These are phyloP conservation scores for Atkinsonella texensis DNA, from an alignment of 2,329 filamentous ascomycete species.

Conservation along the genomic window DNA sequence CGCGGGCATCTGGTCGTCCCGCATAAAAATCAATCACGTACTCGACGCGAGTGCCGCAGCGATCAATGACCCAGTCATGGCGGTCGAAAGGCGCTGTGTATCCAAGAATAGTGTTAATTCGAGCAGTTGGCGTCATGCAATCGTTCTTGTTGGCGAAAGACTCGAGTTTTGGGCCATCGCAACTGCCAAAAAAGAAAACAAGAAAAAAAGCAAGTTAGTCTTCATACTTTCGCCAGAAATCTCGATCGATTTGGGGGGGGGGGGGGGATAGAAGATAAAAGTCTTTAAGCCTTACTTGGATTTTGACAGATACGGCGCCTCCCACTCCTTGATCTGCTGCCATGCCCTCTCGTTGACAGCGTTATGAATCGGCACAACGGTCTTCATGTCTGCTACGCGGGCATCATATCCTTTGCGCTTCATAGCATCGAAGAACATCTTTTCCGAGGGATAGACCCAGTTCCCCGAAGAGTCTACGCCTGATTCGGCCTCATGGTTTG, in stretches of 20 bases:
- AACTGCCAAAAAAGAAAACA: slow-evolving; percentile 22
- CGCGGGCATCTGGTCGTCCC: slow-evolving; percentile 38
- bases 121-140: slow-evolving; percentile 67
- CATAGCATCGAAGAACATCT: slow-evolving; percentile 98
- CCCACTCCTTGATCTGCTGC: slow-evolving; percentile 85
- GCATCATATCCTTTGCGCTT: slow-evolving; percentile 75
- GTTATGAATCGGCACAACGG: slow-evolving; percentile 94
- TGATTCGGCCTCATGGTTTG: slow-evolving; percentile 71
- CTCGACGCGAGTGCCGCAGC: slow-evolving; percentile 74
- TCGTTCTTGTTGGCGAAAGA: slow-evolving; percentile 66
- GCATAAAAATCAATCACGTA: slow-evolving; percentile 99
- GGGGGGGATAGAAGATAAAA: neutral
- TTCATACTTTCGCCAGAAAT: too few species aligned
- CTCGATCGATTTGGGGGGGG: neutral
- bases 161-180: slow-evolving; percentile 69
- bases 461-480: slow-evolving; percentile 65
- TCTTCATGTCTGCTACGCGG: slow-evolving; percentile 65
- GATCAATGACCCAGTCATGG: slow-evolving; percentile 94
- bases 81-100: slow-evolving; percentile 88
- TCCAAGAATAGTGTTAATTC: slow-evolving; percentile 73
- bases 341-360: slow-evolving; percentile 96
- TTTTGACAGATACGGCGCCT: slow-evolving; percentile 50
- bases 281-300: slow-evolving; percentile 37
- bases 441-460: slow-evolving; percentile 95
- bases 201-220: neutral